phyloP scores from a whole-genome alignment of 257 asterid species.

The Apocynum venetum region DNA sequence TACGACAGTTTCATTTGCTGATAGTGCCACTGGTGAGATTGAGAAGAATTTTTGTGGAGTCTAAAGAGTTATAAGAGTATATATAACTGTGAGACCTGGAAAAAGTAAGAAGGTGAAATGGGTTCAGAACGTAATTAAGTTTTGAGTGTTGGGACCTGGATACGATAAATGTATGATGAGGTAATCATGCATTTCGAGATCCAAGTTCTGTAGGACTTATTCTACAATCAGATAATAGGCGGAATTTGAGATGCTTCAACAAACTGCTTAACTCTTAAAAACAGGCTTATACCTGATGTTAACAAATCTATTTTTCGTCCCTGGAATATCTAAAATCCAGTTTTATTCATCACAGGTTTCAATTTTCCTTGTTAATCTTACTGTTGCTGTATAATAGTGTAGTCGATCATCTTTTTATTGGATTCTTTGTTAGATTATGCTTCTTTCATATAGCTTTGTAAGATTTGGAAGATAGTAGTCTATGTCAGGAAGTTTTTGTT shows the following conservation, averaged over 20 bases:
- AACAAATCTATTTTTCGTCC: not conserved
- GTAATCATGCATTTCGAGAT: not conserved
- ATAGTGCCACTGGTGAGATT: not conserved
- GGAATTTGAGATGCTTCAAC: not conserved
- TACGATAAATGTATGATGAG: not conserved
- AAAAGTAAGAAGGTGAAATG: not conserved
- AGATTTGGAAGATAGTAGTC: not conserved
- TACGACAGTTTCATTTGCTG: not conserved
- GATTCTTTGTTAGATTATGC: not conserved
- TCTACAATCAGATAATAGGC: not conserved
- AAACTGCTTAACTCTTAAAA: not conserved
- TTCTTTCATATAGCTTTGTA: not conserved
- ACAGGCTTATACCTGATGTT: not conserved
- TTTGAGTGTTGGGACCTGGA: not conserved
- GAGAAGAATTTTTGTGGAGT: not conserved
- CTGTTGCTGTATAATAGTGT: not conserved
- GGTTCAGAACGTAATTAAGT: not conserved
- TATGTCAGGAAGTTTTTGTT: not conserved
- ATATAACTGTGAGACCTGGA: not conserved
- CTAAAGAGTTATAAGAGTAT: not conserved
- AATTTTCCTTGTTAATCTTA: not conserved
- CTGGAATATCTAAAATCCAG: not conserved
- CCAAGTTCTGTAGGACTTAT: not conserved
- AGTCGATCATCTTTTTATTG: not conserved
- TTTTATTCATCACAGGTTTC: not conserved